These are phyloP conservation scores for Yarrowia sp. DNA, from an alignment of 805 yeast species.

Conservation along the genomic window DNA sequence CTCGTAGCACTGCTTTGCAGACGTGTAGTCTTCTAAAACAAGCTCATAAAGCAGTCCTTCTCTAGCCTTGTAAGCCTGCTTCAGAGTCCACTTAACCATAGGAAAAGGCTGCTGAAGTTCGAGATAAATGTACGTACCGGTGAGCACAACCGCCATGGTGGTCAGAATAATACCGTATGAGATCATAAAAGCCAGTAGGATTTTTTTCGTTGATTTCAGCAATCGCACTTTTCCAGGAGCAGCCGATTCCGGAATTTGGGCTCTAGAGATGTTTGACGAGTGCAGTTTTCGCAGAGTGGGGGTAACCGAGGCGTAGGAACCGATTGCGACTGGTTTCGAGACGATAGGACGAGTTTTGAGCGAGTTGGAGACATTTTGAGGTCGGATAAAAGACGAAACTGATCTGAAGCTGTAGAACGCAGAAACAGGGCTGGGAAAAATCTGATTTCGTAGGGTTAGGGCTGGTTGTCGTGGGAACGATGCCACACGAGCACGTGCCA, in stretches of 20 bases:
- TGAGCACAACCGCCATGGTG: neutral
- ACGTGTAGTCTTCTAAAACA: neutral
- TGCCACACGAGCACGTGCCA: neutral
- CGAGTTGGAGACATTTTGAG: neutral
- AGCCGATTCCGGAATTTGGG: slow-evolving; percentile 1
- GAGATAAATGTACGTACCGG: neutral
- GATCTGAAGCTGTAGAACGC: neutral
- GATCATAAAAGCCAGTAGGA: slow-evolving; percentile 18
- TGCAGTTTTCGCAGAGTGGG: neutral
- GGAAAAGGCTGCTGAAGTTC: slow-evolving; percentile 16
- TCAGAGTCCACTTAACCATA: neutral
- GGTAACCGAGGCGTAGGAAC: neutral
- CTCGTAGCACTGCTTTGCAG: neutral
- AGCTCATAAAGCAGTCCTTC: slow-evolving; percentile 15
- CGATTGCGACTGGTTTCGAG: neutral
- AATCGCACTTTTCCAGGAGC: slow-evolving; percentile 7
- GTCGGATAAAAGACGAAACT: neutral
- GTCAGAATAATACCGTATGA: slow-evolving; percentile 15
- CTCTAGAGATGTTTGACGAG: neutral
- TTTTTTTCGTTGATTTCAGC: neutral
- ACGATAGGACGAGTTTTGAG: neutral
- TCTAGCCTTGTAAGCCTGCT: neutral
- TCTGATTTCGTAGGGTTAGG: neutral
- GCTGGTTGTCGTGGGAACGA: neutral
- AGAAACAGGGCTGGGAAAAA: neutral